Evolutionary conservation across 768 basidiomycete species (phyloP).

Genomic region (Pleurotus citrinopileatus): DNA sequence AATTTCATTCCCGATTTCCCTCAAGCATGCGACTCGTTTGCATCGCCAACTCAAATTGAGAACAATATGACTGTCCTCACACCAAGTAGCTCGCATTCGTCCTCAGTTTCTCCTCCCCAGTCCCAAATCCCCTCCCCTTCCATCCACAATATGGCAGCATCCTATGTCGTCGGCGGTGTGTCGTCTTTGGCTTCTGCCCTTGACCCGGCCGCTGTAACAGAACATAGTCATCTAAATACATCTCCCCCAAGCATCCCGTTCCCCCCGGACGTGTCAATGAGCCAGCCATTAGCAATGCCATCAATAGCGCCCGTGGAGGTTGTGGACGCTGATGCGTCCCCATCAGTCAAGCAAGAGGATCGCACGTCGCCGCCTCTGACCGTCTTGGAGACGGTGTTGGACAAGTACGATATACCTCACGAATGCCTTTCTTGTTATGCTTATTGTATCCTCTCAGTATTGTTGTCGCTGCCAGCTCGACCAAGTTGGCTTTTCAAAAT

Average conservation of each 20-base stretch:
- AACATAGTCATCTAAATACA: slow-evolving; percentile 27
- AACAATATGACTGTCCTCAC: slow-evolving; percentile 35
- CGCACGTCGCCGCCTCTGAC: slow-evolving; percentile 3
- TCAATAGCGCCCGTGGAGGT: slow-evolving; percentile 21
- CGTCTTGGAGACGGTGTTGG: slow-evolving; percentile 2
- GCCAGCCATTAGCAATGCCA: slow-evolving; percentile 1
- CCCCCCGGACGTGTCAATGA: slow-evolving; percentile 17
- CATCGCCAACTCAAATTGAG: slow-evolving; percentile 28
- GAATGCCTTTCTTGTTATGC: not conserved
- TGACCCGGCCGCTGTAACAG: slow-evolving; percentile 30
- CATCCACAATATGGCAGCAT: slow-evolving; percentile 35
- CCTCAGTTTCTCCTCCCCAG: slow-evolving; percentile 31
- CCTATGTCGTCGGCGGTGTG: slow-evolving; percentile 34
- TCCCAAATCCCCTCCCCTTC: slow-evolving; percentile 35
- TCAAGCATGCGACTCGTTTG: slow-evolving; percentile 27
- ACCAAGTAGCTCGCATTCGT: slow-evolving; percentile 30
- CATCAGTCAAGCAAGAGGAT: slow-evolving; percentile 9
- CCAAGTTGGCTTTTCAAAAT: slow-evolving; percentile 5
- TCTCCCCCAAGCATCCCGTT: slow-evolving; percentile 29
- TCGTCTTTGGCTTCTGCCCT: slow-evolving; percentile 46
- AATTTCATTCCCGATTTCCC: slow-evolving; percentile 41
- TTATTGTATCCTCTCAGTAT: slow-evolving; percentile 2
- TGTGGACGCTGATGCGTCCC: slow-evolving; percentile 17
- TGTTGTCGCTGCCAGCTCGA: slow-evolving; percentile 6
- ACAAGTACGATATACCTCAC: slow-evolving; percentile 1